phyloP scores from a whole-genome alignment of 768 basidiomycete species.

The Rhodotorula graminis region DNA sequence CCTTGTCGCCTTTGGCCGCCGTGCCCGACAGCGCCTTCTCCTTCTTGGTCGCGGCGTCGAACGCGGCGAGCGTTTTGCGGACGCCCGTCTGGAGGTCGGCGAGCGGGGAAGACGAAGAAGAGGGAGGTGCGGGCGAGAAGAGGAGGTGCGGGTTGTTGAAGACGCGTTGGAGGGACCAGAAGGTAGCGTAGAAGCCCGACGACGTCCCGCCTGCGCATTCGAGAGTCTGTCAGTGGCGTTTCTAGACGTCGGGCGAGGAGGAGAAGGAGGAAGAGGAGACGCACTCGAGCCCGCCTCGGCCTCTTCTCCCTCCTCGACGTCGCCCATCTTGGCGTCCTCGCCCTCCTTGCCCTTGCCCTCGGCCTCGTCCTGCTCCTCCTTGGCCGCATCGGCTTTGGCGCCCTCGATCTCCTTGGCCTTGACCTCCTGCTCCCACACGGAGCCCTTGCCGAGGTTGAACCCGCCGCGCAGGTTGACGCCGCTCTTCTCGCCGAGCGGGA shows the following conservation, averaged over 20 bases:
- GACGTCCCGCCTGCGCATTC: neutral
- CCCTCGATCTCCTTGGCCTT: conserved; percentile 43
- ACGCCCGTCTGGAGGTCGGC: conserved; percentile 65
- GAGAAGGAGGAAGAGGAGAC: neutral
- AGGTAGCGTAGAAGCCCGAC: conserved; percentile 73
- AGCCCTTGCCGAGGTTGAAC: conserved; percentile 60
- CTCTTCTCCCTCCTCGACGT: conserved; percentile 21
- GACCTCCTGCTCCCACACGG: conserved; percentile 49
- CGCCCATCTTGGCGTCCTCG: conserved; percentile 33
- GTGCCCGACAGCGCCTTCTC: conserved; percentile 64
- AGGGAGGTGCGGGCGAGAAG: conserved; percentile 53
- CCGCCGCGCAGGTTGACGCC: conserved; percentile 80
- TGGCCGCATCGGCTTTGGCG: conserved; percentile 16
- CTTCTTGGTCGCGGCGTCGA: conserved; percentile 79
- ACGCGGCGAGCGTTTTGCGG: conserved; percentile 66
- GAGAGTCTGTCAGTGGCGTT: too few species aligned
- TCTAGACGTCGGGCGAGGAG: too few species aligned
- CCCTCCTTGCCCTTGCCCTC: conserved; percentile 29
- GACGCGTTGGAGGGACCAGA: conserved; percentile 81
- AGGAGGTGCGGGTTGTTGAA: conserved; percentile 70
- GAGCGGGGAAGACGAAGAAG: conserved; percentile 51
- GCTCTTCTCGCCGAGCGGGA: conserved; percentile 80
- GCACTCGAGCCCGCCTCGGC: neutral
- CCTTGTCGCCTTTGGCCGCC: neutral
- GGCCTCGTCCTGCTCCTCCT: conserved; percentile 23